These are phyloP conservation scores for Symbiodinium natans DNA, from an alignment of 73 alveolate genomes.

Conservation along the genomic window DNA sequence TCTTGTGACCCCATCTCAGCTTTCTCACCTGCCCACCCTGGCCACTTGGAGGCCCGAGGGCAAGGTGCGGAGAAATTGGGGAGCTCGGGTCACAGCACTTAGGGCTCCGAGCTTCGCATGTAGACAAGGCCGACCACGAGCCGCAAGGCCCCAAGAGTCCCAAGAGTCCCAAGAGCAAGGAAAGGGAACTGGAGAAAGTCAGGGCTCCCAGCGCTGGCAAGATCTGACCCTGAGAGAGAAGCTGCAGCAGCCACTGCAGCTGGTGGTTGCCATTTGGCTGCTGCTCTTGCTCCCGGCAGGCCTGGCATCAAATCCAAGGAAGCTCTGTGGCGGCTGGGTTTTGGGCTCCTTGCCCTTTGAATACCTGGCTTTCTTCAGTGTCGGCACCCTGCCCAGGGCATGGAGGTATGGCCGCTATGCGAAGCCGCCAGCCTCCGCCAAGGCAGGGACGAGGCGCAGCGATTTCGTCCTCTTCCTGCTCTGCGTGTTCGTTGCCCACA, in stretches of 20 bases:
- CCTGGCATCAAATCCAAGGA: slow-evolving; percentile 22
- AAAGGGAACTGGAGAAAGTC: too few relatives aligned
- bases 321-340: slow-evolving; percentile 18
- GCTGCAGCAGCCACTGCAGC: slow-evolving; percentile 54
- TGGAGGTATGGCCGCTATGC: slow-evolving; percentile 71
- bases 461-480: slow-evolving; percentile 25
- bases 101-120: too few relatives aligned
- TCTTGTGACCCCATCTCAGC: not conserved
- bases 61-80: too few relatives aligned
- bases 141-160: too few relatives aligned
- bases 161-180: too few relatives aligned
- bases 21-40: too few relatives aligned
- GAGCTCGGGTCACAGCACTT: too few relatives aligned
- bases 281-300: slow-evolving; percentile 57
- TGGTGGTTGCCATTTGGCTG: slow-evolving; percentile 53
- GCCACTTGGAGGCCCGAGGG: too few relatives aligned
- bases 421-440: not conserved
- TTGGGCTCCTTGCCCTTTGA: slow-evolving; percentile 44
- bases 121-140: too few relatives aligned
- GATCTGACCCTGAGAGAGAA: not conserved
- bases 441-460: slow-evolving; percentile 59
- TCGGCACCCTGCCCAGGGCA: slow-evolving; percentile 61
- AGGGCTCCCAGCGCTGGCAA: slow-evolving; percentile 20
- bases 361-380: slow-evolving; percentile 54
- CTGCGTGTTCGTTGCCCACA: not conserved